These are phyloP conservation scores for Microbotryum saponariae DNA, from an alignment of 1,284 basidiomycete genomes.

Conservation along the genomic window DNA sequence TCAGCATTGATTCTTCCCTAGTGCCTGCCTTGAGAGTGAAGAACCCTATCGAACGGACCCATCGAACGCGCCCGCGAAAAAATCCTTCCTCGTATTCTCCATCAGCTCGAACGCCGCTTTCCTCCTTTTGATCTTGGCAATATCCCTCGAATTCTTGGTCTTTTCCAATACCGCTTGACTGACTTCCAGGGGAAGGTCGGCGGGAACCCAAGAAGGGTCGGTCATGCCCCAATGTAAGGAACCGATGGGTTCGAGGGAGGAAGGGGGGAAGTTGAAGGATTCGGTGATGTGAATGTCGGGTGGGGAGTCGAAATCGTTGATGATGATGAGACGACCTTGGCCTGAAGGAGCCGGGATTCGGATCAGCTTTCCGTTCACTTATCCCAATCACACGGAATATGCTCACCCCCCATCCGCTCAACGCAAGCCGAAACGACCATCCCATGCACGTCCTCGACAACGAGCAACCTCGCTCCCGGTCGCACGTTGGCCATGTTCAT, in stretches of 20 bases:
- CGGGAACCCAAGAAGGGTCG: constrained; percentile 64
- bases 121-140: constrained; percentile 59
- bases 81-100: constrained; percentile 61
- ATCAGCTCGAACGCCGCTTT: constrained; percentile 57
- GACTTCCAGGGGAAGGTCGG: constrained; percentile 43
- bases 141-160: constrained; percentile 59
- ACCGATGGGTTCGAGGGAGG: constrained; percentile 49
- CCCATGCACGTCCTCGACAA: constrained; percentile 80
- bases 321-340: constrained; percentile 68
- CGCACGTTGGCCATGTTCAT: constrained; percentile 73
- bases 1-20: background rate
- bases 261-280: constrained; percentile 73
- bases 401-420: constrained; percentile 71
- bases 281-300: constrained; percentile 80
- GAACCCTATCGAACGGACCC: constrained; percentile 48
- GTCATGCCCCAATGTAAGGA: constrained; percentile 88
- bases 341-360: constrained; percentile 47
- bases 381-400: no score
- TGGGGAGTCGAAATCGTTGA: constrained; percentile 83
- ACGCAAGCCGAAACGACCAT: constrained; percentile 77
- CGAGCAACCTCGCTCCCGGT: constrained; percentile 78
- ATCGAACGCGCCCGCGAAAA: constrained; percentile 81
- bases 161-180: constrained; percentile 37
- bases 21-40: background rate
- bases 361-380: background rate